These are phyloP conservation scores for Ceriops decandra DNA, from an alignment of 345 rosid genomes.

Conservation along the genomic window DNA sequence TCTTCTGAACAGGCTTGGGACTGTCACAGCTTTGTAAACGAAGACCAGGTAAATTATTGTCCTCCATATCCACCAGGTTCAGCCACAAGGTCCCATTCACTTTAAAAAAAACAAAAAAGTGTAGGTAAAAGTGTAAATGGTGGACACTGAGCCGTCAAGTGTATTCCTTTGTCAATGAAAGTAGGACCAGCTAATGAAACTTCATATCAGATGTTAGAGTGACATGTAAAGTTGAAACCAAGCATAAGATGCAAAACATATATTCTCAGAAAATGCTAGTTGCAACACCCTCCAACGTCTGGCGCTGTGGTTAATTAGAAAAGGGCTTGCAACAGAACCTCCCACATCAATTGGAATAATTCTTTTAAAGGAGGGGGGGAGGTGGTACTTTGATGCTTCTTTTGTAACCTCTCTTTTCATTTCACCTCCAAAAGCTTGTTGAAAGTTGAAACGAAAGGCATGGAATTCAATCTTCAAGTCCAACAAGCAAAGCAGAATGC, in stretches of 20 bases:
- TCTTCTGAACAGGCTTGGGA: too few species aligned
- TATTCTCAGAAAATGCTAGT: neutral
- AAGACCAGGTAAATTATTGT: neutral
- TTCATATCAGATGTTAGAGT: conserved; percentile 5
- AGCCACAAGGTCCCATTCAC: neutral
- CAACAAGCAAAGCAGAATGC: conserved; percentile 13
- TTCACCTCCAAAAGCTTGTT: neutral
- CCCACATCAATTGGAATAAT: neutral
- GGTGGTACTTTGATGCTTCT: neutral
- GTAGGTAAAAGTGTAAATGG: conserved; percentile 2
- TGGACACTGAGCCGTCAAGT: neutral
- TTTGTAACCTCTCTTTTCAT: neutral
- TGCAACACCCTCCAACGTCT: neutral
- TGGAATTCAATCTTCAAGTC: neutral
- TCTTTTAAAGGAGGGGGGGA: conserved; percentile 4
- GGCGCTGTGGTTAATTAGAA: neutral
- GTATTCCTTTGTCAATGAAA: neutral
- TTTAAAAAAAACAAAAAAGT: neutral
- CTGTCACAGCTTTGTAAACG: too few species aligned
- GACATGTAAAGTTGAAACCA: conserved; percentile 13
- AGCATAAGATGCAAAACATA: conserved; percentile 19
- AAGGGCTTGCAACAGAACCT: neutral
- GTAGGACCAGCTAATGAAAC: neutral
- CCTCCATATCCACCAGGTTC: neutral
- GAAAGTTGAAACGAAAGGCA: conserved; percentile 6